Evolutionary conservation across 768 basidiomycete genomes (phyloP).

Genomic region (Russula ochroleuca): DNA sequence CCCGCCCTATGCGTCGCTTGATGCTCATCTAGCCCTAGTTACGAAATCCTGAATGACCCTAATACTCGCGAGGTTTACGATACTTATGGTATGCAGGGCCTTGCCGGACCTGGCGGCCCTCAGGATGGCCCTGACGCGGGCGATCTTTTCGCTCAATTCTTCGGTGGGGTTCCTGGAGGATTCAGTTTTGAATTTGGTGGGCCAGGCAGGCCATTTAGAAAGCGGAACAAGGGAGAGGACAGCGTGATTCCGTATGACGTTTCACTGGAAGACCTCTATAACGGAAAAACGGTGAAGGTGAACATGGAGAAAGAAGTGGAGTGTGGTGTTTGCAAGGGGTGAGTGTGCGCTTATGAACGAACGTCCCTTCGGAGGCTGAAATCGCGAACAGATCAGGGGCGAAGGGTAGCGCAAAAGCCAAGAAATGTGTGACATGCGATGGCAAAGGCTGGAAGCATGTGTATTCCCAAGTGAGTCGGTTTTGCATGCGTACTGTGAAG

Average conservation of each 20-base stretch:
- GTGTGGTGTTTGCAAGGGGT: constrained; percentile 82
- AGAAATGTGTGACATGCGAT: constrained; percentile 72
- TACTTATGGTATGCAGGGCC: constrained; percentile 62
- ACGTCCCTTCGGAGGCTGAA: constrained; percentile 24
- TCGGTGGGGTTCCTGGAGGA: constrained; percentile 47
- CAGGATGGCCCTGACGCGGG: constrained; percentile 46
- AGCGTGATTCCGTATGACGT: constrained; percentile 77
- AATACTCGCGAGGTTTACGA: constrained; percentile 71
- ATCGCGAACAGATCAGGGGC: constrained; percentile 62
- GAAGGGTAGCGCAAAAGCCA: constrained; percentile 78
- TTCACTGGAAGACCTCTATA: constrained; percentile 88
- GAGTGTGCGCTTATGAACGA: constrained; percentile 27
- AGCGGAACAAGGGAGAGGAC: constrained; percentile 61
- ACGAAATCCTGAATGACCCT: constrained; percentile 75
- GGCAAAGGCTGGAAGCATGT: constrained; percentile 75
- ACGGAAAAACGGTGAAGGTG: constrained; percentile 84
- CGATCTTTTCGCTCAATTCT: constrained; percentile 75
- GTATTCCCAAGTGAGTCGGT: constrained; percentile 47
- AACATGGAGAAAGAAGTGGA: constrained; percentile 82
- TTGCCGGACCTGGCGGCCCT: constrained; percentile 47
- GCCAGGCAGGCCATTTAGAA: constrained; percentile 32
- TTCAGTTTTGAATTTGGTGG: constrained; percentile 63
- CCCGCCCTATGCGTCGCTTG: background rate
- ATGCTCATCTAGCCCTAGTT: constrained; percentile 41
- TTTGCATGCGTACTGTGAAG: background rate